Evolutionary conservation across 139 green algal species (phyloP), one percentile per base, ranked within the genome.

Genomic region (Marvania coccoides): DNA sequence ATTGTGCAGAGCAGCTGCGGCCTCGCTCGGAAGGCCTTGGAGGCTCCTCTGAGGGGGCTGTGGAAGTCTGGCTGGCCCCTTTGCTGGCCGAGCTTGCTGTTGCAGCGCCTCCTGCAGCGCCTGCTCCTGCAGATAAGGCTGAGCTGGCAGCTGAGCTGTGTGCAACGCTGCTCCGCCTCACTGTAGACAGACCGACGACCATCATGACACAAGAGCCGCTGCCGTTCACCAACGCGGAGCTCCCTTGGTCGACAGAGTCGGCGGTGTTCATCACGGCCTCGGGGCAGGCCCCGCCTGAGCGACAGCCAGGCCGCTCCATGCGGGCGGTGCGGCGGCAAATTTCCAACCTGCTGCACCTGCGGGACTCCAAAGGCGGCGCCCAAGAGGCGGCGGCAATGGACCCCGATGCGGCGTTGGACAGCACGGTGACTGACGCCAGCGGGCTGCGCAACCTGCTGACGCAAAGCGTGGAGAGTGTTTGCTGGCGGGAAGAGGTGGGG

Each of bases 131-230:
- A 51, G 42, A 51, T 19, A 24, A n/a, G 34, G 39, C 61, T 46
- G 24, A 14, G 3, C 36, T 3, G 26, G 45, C 47, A 47, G 61
- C 61, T 40, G 47, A 24, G n/a, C 13, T 19, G 3, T 8, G 62
- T 13, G 38, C 58, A 2, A 47, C 55, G 1, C 3, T 65, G 46
- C 62, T 76, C 30, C 28, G 29, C n/a, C 35, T 60, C 24, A 35
- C 62, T 28, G 48, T 39, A 9, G 24, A 19, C n/a, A 19, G 19
- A 9, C 67, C 70, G 14, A 13, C 51, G 8, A 82, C 76, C 3
- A 10, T 83, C 35, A 37, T 83, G 26, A 81, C 63, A 9, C 15
- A 48, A 2, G 66, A 83, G n/a, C 37, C 35, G 10, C 46, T 82
- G 37, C 47, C 72, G 10, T 82, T 69, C 51, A 39, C 48, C 29